A percentile compares a stretch with the other conserved stretches of the same genome.
These are phyloP conservation scores for Xylariaceae sp. DNA, from an alignment of 2,329 filamentous ascomycete genomes.

Conservation along the genomic window DNA sequence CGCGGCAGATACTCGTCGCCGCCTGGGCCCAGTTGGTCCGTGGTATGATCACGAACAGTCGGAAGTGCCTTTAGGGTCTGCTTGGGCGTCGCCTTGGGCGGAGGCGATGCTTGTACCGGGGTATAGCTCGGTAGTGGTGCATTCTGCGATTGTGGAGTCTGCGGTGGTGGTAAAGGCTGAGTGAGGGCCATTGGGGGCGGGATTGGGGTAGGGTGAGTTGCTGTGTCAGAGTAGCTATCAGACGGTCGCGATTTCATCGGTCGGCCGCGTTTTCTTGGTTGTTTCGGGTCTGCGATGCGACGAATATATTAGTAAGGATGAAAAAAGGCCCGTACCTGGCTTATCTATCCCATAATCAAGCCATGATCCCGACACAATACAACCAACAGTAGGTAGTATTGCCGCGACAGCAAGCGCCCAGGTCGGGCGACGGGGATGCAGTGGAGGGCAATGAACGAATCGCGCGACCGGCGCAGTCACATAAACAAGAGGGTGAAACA, in stretches of 20 bases:
- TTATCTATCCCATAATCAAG: background rate
- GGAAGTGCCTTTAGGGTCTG: slow-evolving; percentile 87
- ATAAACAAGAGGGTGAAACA: slow-evolving; percentile 42
- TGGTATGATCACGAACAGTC: slow-evolving; percentile 94
- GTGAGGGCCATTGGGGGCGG: slow-evolving; percentile 38
- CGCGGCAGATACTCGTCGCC: slow-evolving; percentile 93
- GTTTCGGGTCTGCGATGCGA: slow-evolving; percentile 41
- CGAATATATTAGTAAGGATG: slow-evolving; percentile 22
- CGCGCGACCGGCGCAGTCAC: slow-evolving; percentile 25
- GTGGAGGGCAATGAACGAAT: background rate
- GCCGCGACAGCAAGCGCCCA: background rate
- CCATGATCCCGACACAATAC: background rate
- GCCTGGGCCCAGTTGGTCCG: slow-evolving; percentile 82
- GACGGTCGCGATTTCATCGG: slow-evolving; percentile 54
- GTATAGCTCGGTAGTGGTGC: slow-evolving; percentile 37
- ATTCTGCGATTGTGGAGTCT: slow-evolving; percentile 50
- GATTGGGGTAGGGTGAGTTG: slow-evolving; percentile 46
- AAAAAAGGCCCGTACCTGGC: background rate
- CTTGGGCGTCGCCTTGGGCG: slow-evolving; percentile 77
- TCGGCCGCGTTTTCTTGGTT: slow-evolving; percentile 54
- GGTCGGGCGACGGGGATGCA: background rate
- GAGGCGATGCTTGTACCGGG: slow-evolving; percentile 51
- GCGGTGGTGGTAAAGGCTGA: slow-evolving; percentile 44
- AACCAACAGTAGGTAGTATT: background rate
- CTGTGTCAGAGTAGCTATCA: slow-evolving; percentile 50